Conservation (phyloP, 805 yeast genomes). For the Groenewaldozyma tartarivorans region DNA sequence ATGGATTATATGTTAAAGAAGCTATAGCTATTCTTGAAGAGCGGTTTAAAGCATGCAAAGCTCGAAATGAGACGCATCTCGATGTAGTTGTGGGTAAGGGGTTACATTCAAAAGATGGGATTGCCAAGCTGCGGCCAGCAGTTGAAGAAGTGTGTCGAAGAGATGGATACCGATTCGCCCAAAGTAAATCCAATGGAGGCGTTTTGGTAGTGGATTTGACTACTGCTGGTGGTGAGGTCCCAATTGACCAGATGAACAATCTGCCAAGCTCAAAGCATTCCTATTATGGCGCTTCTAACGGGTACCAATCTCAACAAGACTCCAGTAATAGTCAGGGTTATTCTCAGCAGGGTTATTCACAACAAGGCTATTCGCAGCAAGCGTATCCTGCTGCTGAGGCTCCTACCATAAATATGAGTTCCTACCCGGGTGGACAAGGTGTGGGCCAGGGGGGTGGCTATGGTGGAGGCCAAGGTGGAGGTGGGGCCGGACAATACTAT, state of each 20-base stretch:
- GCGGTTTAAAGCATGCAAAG: constrained; percentile 57
- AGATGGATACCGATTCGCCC: constrained; percentile 47
- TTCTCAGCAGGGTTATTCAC: constrained; percentile 8
- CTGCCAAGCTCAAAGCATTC: constrained; percentile 10
- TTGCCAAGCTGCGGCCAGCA: constrained; percentile 86
- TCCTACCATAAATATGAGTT: too few species aligned
- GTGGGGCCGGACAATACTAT: constrained; percentile 5
- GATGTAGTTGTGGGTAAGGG: constrained; percentile 93
- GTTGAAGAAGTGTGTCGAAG: constrained; percentile 68
- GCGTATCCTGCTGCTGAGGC: too few species aligned
- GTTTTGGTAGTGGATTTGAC: constrained; percentile 62
- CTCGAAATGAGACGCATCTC: constrained; percentile 48
- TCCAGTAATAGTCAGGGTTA: constrained; percentile 10
- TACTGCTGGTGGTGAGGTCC: constrained; percentile 30
- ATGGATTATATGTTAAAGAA: constrained; percentile 84
- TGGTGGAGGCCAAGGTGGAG: constrained; percentile 6
- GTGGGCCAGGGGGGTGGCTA: too few species aligned
- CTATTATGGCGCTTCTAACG: too few species aligned
- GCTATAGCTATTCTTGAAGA: constrained; percentile 69
- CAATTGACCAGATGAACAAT: constrained; percentile 22
- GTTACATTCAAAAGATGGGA: constrained; percentile 66
- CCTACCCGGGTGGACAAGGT: too few species aligned
- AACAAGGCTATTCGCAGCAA: constrained; percentile 10
- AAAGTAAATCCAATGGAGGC: constrained; percentile 70
- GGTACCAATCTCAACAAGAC: constrained; percentile 18